Evolutionary conservation across 495 filamentous ascomycete genomes (phyloP), one percentile per base, ranked within the genome.

Genomic region (Articulospora tetracladia): DNA sequence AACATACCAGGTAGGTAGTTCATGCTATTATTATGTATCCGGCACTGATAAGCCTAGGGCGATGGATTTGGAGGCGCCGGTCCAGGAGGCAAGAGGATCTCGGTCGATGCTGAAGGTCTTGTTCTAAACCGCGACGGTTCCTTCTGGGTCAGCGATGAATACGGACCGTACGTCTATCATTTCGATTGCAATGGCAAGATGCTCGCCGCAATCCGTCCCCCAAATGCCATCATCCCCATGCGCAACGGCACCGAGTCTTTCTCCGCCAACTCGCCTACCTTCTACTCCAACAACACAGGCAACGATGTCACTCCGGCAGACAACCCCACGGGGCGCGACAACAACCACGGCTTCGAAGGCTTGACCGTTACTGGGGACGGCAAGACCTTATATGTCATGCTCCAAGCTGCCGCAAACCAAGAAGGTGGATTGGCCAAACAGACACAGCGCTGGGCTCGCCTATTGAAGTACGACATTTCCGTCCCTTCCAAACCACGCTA

Each of bases 131-230:
- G 69, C 0, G 83, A 91, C 57, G 84, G 81, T 57, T 74, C 76
- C 1, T 92, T 92, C 77, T 93, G 87, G 87, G 74, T 93, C 30
- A 84, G 79, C 34, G 90, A 93, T 68, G 89, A 94, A 68, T 93
- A 93, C 68, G 90, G 89, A 3, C 88, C 87, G 0, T 92, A 86
- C 61, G 74, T 91, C 23, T 92, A 74, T 62, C 78, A 85, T 11
- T 93, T 92, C 76, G 73, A 76, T 59, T 49, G 61, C 10, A 64
- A 65, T 0, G 90, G 90, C 26, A 76, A 73, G 46, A 85, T 94
- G 82, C 66, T 81, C 13, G 69, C 72, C 1, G 88, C 88, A 2
- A 86, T 93, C 56, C 81, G 80, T 28, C 88, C 89, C 0, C 87
- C 86, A 0, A 73, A 82, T 32, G 86, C 88, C 8, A 76, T 85